A percentile compares a stretch with the other conserved stretches of the same genome.
phyloP scores from a whole-genome alignment of 2,329 filamentous ascomycete species.

The Epichloe coenophiala region DNA sequence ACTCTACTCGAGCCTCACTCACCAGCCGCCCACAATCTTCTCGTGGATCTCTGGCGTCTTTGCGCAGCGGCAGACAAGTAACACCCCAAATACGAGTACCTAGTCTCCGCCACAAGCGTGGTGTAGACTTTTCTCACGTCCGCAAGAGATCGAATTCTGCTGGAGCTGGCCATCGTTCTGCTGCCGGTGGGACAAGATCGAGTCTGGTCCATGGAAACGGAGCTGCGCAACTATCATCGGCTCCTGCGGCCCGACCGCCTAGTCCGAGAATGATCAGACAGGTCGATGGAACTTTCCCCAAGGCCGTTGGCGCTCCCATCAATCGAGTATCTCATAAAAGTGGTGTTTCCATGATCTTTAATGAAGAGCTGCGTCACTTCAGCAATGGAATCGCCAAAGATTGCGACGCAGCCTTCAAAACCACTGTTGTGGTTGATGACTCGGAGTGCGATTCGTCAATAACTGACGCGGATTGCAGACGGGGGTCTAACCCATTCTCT shows the following conservation, averaged over 20 bases:
- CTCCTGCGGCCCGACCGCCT: conserved; percentile 9
- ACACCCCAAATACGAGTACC: conserved; percentile 28
- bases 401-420: conserved; percentile 85
- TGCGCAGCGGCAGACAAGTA: conserved; percentile 32
- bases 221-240: conserved; percentile 10
- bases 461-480: conserved; percentile 18
- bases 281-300: conserved; percentile 13
- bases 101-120: conserved; percentile 34
- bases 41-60: conserved; percentile 33
- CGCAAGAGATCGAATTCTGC: conserved; percentile 25
- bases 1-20: conserved; percentile 16
- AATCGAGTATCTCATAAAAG: conserved; percentile 5
- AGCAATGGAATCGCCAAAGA: conserved; percentile 78
- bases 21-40: conserved; percentile 20
- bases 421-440: conserved; percentile 33
- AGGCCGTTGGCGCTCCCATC: conserved; percentile 12
- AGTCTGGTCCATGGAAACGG: conserved; percentile 8
- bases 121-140: conserved; percentile 40
- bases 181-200: conserved; percentile 8
- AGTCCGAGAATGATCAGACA: conserved; percentile 18
- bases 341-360: conserved; percentile 27
- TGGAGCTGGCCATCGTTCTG: conserved; percentile 8
- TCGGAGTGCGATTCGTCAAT: conserved; percentile 20
- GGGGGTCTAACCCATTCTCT: conserved; percentile 29
- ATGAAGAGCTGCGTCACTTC: conserved; percentile 70